Conservation (phyloP, 192 early-diverging fungal genomes). For the Linnemannia exigua region DNA sequence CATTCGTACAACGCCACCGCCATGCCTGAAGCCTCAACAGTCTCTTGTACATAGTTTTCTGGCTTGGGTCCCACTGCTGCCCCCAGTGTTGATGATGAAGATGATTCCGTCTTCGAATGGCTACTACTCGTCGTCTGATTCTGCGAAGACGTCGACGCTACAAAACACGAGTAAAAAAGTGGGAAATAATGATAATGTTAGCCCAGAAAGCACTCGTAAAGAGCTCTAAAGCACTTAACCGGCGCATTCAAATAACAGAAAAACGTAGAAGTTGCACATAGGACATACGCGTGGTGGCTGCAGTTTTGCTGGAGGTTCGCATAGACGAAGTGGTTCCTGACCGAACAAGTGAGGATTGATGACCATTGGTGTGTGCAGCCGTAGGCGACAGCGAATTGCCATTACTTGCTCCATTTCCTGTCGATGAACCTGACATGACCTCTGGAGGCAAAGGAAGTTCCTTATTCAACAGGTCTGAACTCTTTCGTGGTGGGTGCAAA, state of each 20-base stretch:
- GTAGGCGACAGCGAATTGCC: background rate
- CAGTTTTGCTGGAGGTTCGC: slow-evolving; percentile 39
- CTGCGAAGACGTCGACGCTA: slow-evolving; percentile 5
- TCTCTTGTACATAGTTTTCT: slow-evolving; percentile 47
- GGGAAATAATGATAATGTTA: background rate
- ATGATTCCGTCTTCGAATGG: background rate
- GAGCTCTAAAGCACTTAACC: too few species aligned
- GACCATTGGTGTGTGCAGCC: slow-evolving; percentile 4
- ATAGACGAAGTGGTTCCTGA: slow-evolving; percentile 46
- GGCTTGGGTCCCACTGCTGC: slow-evolving; percentile 14
- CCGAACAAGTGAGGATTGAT: slow-evolving; percentile 19
- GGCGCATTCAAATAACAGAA: too few species aligned
- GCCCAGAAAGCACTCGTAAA: too few species aligned
- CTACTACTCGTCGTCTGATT: slow-evolving; percentile 6
- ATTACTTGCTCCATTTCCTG: background rate
- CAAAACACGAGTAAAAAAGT: background rate
- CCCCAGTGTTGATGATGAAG: slow-evolving; percentile 3
- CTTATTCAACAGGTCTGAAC: slow-evolving; percentile 48
- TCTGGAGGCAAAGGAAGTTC: slow-evolving; percentile 48
- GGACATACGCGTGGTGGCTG: slow-evolving; percentile 10
- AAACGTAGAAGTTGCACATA: too few species aligned
- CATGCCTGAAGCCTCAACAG: slow-evolving; percentile 57
- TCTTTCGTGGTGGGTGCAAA: slow-evolving; percentile 45
- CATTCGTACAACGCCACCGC: slow-evolving; percentile 76
- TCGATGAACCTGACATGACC: slow-evolving; percentile 17